phyloP scores from a whole-genome alignment of 2,329 filamentous ascomycete species.

The Botrytis porri region DNA sequence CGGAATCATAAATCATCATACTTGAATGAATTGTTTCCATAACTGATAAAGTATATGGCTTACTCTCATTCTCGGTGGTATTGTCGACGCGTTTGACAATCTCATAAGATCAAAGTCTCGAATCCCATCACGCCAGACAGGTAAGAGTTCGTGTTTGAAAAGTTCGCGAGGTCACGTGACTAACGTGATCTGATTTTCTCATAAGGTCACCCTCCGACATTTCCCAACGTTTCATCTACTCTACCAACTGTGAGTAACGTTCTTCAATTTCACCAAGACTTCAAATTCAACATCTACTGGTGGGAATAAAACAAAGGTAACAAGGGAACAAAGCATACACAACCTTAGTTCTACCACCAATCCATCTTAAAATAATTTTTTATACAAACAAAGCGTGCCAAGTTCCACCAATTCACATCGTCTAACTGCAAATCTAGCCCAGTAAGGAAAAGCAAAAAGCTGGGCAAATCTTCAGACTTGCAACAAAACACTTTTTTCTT shows the following conservation, averaged over 20 bases:
- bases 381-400: background rate
- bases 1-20: background rate
- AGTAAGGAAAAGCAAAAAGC: constrained; percentile 15
- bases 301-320: background rate
- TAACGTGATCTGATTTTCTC: fast-evolving
- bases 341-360: background rate
- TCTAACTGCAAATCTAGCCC: background rate
- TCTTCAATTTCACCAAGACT: background rate
- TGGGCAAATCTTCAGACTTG: constrained; percentile 18
- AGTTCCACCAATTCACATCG: constrained; percentile 5
- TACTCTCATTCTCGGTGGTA: background rate
- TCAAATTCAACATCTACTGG: background rate
- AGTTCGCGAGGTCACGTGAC: background rate
- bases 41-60: background rate
- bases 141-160: background rate
- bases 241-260: background rate
- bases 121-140: background rate
- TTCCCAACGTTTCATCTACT: background rate
- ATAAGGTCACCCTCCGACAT: background rate
- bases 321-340: background rate
- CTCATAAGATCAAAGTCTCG: background rate
- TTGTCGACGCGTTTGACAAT: background rate
- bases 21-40: background rate
- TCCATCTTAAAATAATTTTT: background rate
- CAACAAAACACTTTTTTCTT: constrained; percentile 13